A percentile compares a stretch with the other conserved stretches of the same genome.
These are phyloP conservation scores for Epichloe elymi DNA, from an alignment of 2,329 filamentous ascomycete genomes.

Conservation along the genomic window DNA sequence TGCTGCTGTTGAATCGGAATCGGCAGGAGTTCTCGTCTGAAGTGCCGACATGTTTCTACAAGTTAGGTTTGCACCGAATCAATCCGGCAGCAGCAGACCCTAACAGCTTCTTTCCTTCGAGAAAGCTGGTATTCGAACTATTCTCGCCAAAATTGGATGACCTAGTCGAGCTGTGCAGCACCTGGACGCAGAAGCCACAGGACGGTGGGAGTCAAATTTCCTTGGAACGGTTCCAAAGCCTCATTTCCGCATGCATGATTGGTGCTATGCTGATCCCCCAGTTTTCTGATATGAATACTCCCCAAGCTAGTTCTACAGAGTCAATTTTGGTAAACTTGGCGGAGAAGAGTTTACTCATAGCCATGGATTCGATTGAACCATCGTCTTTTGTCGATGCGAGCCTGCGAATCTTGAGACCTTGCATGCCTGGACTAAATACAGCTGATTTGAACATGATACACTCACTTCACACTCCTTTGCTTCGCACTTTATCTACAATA, in stretches of 20 bases:
- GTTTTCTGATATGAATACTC: conserved; percentile 32
- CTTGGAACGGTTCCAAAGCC: conserved; percentile 37
- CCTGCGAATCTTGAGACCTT: conserved; percentile 30
- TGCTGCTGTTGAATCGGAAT: conserved; percentile 37
- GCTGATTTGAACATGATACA: conserved; percentile 25
- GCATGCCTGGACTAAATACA: conserved; percentile 31
- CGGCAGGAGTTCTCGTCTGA: conserved; percentile 5
- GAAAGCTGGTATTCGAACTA: conserved; percentile 39
- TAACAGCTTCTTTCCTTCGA: conserved; percentile 27
- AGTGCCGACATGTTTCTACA: conserved; percentile 1
- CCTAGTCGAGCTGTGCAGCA: conserved; percentile 30
- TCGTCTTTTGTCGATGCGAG: conserved; percentile 31
- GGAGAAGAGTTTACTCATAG: conserved; percentile 26
- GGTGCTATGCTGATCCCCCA: conserved; percentile 34
- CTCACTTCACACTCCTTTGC: conserved; percentile 25
- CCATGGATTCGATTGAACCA: conserved; percentile 32
- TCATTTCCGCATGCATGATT: conserved; percentile 34
- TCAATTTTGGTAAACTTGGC: conserved; percentile 26
- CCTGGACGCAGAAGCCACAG: conserved; percentile 31
- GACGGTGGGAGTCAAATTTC: conserved; percentile 38
- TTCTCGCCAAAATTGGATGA: conserved; percentile 40
- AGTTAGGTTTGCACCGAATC: conserved; percentile 4
- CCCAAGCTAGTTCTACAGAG: conserved; percentile 36
- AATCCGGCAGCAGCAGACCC: conserved; percentile 15
- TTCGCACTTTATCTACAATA: conserved; percentile 30